phyloP scores from a whole-genome alignment of 257 asterid species.

The Petrea volubilis region DNA sequence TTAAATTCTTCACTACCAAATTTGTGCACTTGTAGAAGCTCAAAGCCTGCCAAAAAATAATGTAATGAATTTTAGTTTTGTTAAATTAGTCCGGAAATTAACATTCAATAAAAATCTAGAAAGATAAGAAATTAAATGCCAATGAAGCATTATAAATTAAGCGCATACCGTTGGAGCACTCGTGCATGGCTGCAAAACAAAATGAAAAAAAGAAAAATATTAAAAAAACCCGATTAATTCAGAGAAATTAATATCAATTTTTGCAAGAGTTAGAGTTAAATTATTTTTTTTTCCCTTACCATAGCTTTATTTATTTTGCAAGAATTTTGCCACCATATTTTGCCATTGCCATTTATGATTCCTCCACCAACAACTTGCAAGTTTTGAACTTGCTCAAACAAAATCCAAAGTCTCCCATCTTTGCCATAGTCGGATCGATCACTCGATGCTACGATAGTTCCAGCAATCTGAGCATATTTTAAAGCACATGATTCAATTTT shows the following conservation, averaged over 20 bases:
- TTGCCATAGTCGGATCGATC: slow-evolving; percentile 44
- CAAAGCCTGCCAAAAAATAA: slow-evolving; percentile 52
- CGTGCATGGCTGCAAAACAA: slow-evolving; percentile 66
- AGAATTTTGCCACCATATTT: slow-evolving; percentile 87
- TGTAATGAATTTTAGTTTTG: too few species aligned
- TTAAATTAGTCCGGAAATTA: neutral
- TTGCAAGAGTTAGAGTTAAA: neutral
- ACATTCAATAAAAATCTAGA: neutral
- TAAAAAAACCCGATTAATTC: neutral
- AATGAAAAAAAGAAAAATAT: neutral
- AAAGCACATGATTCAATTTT: neutral
- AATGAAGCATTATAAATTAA: neutral
- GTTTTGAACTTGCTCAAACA: slow-evolving; percentile 43
- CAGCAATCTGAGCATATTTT: slow-evolving; percentile 46
- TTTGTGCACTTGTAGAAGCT: slow-evolving; percentile 62
- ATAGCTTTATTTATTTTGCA: slow-evolving; percentile 60
- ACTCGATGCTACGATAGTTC: slow-evolving; percentile 55
- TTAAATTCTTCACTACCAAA: slow-evolving; percentile 49
- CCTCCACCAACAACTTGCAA: slow-evolving; percentile 80
- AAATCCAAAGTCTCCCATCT: slow-evolving; percentile 63
- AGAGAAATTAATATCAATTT: neutral
- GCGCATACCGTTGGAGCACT: slow-evolving; percentile 85
- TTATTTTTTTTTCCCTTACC: slow-evolving; percentile 11
- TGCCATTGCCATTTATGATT: slow-evolving; percentile 66
- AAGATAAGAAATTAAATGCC: neutral